Conservation (phyloP, 257 asterid species). For the Mentha longifolia region DNA sequence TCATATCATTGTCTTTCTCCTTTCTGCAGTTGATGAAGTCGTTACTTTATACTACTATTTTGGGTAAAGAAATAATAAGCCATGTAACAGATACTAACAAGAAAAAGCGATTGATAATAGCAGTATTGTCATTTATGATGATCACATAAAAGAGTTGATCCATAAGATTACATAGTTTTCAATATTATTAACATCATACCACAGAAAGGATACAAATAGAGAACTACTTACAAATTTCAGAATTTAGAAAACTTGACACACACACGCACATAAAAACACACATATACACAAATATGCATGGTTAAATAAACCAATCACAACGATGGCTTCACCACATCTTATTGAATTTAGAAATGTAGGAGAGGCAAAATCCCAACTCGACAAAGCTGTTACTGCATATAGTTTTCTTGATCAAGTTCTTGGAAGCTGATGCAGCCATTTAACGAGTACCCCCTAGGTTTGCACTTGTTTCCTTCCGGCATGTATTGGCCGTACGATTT, state of each 20-base stretch:
- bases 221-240: constrained; percentile 10
- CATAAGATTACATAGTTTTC: neutral
- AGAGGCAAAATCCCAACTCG: neutral
- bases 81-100: neutral
- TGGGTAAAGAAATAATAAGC: neutral
- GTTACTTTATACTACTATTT: neutral
- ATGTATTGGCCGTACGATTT: constrained; percentile 34
- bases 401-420: constrained; percentile 39
- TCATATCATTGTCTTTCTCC: neutral
- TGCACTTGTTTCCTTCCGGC: constrained; percentile 31
- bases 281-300: neutral
- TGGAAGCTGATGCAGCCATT: constrained; percentile 34
- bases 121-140: neutral
- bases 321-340: constrained; percentile 24
- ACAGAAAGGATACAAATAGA: constrained; percentile 6
- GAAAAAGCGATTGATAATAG: neutral
- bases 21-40: neutral
- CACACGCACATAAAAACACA: neutral
- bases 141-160: too few relatives aligned
- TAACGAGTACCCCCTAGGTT: constrained; percentile 29
- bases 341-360: constrained; percentile 28
- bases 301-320: neutral
- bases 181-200: constrained; percentile 11
- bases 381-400: neutral
- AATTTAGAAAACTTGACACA: constrained; percentile 12